A percentile compares a stretch with the other conserved stretches of the same genome.
Evolutionary conservation across 139 green algal species (phyloP).

Genomic region (Tetradesmus lagerheimii): DNA sequence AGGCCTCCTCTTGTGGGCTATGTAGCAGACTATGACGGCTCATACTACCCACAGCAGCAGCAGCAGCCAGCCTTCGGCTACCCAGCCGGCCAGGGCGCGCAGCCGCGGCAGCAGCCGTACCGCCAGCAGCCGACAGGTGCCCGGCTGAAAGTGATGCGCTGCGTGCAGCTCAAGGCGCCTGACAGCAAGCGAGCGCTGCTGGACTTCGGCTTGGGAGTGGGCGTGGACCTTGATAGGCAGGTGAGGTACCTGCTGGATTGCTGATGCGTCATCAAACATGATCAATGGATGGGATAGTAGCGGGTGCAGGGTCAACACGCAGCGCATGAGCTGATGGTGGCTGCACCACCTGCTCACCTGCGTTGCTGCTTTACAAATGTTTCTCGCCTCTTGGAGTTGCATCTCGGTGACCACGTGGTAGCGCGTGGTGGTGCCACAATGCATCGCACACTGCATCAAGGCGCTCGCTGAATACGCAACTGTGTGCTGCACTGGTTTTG

Average conservation of each 20-base stretch:
- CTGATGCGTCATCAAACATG: no score
- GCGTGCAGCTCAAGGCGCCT: constrained; percentile 50
- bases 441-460: no score
- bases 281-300: no score
- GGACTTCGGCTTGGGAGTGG: constrained; percentile 60
- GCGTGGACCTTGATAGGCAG: constrained; percentile 62
- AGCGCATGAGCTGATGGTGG: no score
- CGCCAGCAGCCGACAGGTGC: constrained; percentile 50
- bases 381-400: no score
- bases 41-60: constrained; percentile 20
- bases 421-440: no score
- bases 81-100: neutral
- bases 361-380: no score
- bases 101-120: constrained; percentile 43
- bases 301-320: no score
- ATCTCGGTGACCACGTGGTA: no score
- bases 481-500: neutral
- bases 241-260: constrained; percentile 8
- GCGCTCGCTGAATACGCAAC: no score
- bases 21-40: constrained; percentile 15
- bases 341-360: no score
- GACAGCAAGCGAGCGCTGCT: constrained; percentile 49
- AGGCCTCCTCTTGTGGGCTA: constrained; percentile 39
- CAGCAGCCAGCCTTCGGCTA: neutral
- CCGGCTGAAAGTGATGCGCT: constrained; percentile 74